Conservation (phyloP, 305 asterid genomes). For the Ajuga reptans region DNA sequence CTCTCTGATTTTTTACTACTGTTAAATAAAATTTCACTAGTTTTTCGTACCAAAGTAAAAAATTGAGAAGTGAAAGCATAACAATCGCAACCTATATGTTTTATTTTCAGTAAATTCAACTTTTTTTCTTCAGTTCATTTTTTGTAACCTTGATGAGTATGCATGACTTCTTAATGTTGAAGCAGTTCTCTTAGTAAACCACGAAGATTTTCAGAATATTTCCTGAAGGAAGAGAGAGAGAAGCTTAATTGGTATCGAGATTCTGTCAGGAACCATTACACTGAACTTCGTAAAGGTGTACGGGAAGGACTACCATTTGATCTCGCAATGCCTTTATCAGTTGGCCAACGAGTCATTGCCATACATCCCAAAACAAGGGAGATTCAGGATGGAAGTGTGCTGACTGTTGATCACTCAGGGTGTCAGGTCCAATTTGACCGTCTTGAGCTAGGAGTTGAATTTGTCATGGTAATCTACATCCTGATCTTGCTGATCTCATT, state of each 20-base stretch:
- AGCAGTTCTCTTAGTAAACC: slow-evolving; percentile 96
- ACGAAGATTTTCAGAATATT: slow-evolving; percentile 83
- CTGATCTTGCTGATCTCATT: slow-evolving; percentile 6
- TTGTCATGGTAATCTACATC: slow-evolving; percentile 63
- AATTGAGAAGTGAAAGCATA: too few relatives aligned
- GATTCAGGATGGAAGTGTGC: slow-evolving; percentile 81
- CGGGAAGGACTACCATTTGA: slow-evolving; percentile 84
- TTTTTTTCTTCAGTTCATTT: background rate
- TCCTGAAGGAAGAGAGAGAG: slow-evolving; percentile 87
- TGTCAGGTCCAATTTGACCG: slow-evolving; percentile 87
- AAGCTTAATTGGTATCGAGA: slow-evolving; percentile 80
- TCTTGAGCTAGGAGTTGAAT: slow-evolving; percentile 87
- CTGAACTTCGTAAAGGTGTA: slow-evolving; percentile 74
- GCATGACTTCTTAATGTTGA: slow-evolving; percentile 1
- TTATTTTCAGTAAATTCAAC: slow-evolving; percentile 7
- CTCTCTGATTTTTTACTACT: too few relatives aligned
- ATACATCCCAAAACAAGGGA: slow-evolving; percentile 94
- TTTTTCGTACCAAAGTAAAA: too few relatives aligned
- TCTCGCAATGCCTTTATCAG: slow-evolving; percentile 86
- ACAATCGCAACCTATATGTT: background rate
- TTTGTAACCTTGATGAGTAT: slow-evolving; percentile 18
- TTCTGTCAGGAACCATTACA: slow-evolving; percentile 78
- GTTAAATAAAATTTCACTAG: too few relatives aligned
- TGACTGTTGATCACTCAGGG: slow-evolving; percentile 81
- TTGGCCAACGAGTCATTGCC: slow-evolving; percentile 87